A percentile compares a stretch with the other conserved stretches of the same genome.
These are phyloP conservation scores for Nicotiana obtusifolia DNA, from an alignment of 257 asterid species.

Conservation along the genomic window DNA sequence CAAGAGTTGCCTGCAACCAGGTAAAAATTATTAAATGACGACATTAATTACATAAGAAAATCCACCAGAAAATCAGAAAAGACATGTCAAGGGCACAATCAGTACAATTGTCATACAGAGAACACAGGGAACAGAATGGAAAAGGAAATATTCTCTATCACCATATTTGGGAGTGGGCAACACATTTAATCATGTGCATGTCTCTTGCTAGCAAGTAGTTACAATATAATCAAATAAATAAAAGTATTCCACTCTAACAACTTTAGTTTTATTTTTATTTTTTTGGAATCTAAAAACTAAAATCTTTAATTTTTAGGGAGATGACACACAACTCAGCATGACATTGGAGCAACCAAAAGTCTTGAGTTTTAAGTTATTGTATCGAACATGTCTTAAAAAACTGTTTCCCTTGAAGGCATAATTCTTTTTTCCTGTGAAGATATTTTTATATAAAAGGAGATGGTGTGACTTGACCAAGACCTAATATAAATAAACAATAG, in stretches of 20 bases:
- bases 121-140: background rate
- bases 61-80: background rate
- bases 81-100: background rate
- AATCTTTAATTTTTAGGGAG: background rate
- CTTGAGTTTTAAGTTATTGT: background rate
- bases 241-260: background rate
- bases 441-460: background rate
- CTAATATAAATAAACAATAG: background rate
- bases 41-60: background rate
- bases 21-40: background rate
- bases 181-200: background rate
- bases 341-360: background rate
- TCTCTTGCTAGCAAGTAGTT: background rate
- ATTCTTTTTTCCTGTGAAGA: background rate
- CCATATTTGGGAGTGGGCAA: background rate
- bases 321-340: background rate
- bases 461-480: background rate
- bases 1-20: conserved; percentile 79
- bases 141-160: background rate
- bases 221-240: background rate
- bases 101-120: background rate
- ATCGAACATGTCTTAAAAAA: background rate
- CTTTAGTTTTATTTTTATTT: background rate
- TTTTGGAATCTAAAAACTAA: background rate
- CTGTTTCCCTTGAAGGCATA: background rate